A percentile compares a stretch with the other conserved stretches of the same genome.
phyloP scores from a whole-genome alignment of 805 yeast species.

The Barnettozyma vustinii region DNA sequence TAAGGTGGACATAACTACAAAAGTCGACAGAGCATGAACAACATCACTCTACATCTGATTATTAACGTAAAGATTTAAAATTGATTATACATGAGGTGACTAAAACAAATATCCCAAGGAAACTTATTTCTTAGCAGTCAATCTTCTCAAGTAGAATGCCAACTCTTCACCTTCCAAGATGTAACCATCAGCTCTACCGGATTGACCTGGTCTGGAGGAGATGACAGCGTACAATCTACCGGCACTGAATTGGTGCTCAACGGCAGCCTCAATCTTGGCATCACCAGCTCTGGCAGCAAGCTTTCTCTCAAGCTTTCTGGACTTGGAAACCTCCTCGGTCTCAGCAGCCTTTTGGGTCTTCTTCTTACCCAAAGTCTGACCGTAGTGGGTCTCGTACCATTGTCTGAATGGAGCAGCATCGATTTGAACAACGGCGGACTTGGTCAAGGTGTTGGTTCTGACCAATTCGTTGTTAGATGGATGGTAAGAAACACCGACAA shows the following conservation, averaged over 20 bases:
- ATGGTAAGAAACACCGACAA: constrained; percentile 96
- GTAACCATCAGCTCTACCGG: constrained; percentile 99
- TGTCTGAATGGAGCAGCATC: constrained; percentile 99
- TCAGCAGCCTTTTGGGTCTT: constrained; percentile 35
- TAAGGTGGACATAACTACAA: too few species aligned
- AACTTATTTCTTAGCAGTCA: constrained; percentile 94
- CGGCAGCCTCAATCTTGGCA: constrained; percentile 84
- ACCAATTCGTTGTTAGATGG: constrained; percentile 99
- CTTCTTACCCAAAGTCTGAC: constrained; percentile 89
- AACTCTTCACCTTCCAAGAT: constrained; percentile 99
- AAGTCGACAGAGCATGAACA: too few species aligned
- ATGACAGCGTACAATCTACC: constrained; percentile 98
- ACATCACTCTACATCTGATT: background rate
- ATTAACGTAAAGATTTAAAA: constrained; percentile 23
- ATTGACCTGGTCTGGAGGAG: constrained; percentile 99
- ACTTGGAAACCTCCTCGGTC: constrained; percentile 60
- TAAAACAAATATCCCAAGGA: constrained; percentile 11
- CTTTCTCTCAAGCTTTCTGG: constrained; percentile 83
- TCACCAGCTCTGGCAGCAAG: constrained; percentile 86
- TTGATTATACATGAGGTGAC: constrained; percentile 22
- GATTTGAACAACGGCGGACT: constrained; percentile 97
- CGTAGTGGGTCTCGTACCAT: constrained; percentile 99
- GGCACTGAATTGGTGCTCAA: constrained; percentile 94
- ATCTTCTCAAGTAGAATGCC: constrained; percentile 99
- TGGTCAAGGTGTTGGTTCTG: constrained; percentile 99